phyloP scores from a whole-genome alignment of 345 rosid species.

The Corchorus capsularis region DNA sequence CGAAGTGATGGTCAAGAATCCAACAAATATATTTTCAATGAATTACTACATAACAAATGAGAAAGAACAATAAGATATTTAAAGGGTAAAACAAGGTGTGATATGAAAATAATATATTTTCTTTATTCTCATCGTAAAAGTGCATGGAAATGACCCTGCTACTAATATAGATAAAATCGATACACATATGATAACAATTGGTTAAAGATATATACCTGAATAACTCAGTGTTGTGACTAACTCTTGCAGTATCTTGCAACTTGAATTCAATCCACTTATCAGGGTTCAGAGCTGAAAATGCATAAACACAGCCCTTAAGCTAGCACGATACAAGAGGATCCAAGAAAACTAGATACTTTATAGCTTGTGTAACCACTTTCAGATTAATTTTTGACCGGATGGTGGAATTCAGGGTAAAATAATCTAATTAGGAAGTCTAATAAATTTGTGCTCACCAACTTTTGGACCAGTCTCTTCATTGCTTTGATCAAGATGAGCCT shows the following conservation, averaged over 20 bases:
- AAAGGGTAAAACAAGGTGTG: background rate
- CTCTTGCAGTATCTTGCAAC: slow-evolving; percentile 90
- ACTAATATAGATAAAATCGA: background rate
- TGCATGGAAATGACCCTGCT: background rate
- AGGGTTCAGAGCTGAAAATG: slow-evolving; percentile 72
- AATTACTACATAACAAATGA: background rate
- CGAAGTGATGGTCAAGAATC: slow-evolving; percentile 2
- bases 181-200: background rate
- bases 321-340: background rate
- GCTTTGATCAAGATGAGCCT: slow-evolving; percentile 76
- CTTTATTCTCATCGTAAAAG: background rate
- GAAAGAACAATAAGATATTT: background rate
- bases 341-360: slow-evolving; percentile 1
- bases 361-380: background rate
- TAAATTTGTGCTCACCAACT: slow-evolving; percentile 47
- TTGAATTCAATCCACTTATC: slow-evolving; percentile 94
- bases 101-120: background rate
- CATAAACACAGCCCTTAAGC: slow-evolving; percentile 18
- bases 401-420: background rate
- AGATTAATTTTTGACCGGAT: background rate
- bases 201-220: slow-evolving; percentile 53
- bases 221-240: slow-evolving; percentile 85
- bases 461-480: slow-evolving; percentile 60
- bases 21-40: background rate
- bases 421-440: background rate